phyloP scores from a whole-genome alignment of 148 eudicot species.

The Talinum fruticosum region DNA sequence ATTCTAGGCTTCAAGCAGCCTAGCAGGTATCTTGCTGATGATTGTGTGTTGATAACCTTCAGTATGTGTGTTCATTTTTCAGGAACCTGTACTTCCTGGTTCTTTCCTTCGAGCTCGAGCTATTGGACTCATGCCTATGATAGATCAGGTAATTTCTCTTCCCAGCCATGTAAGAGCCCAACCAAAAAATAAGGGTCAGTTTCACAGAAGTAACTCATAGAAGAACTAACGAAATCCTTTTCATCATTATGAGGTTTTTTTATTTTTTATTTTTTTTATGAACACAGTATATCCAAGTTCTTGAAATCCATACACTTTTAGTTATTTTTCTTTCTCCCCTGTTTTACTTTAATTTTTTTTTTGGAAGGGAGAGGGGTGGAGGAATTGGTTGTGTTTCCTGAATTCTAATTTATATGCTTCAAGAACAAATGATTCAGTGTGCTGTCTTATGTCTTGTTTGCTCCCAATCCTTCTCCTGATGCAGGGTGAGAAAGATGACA shows the following conservation, averaged over 20 bases:
- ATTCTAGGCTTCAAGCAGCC: too few relatives aligned
- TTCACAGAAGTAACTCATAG: too few relatives aligned
- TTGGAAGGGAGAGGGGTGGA: background rate
- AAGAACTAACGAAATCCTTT: too few relatives aligned
- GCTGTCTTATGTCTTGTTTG: background rate
- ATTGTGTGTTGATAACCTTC: background rate
- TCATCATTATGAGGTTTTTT: too few relatives aligned
- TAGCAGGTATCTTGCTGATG: background rate
- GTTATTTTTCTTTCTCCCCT: too few relatives aligned
- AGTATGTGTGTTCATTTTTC: slow-evolving; percentile 12
- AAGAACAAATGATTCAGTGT: background rate
- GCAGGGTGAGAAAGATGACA: slow-evolving; percentile 95
- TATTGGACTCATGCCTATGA: slow-evolving; percentile 96
- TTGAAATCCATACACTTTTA: too few relatives aligned
- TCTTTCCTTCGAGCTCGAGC: slow-evolving; percentile 93
- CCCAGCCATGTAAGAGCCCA: background rate
- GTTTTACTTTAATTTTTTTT: too few relatives aligned
- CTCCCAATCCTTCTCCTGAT: background rate
- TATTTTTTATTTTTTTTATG: too few relatives aligned
- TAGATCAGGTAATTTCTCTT: slow-evolving; percentile 64
- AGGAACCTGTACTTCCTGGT: slow-evolving; percentile 90
- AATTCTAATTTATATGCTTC: background rate
- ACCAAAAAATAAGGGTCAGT: too few relatives aligned
- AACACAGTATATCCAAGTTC: too few relatives aligned
- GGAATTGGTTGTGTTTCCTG: background rate